Base-by-base conservation (phyloP, 176 grass and related monocot species). In the Triticum urartu region DNA sequence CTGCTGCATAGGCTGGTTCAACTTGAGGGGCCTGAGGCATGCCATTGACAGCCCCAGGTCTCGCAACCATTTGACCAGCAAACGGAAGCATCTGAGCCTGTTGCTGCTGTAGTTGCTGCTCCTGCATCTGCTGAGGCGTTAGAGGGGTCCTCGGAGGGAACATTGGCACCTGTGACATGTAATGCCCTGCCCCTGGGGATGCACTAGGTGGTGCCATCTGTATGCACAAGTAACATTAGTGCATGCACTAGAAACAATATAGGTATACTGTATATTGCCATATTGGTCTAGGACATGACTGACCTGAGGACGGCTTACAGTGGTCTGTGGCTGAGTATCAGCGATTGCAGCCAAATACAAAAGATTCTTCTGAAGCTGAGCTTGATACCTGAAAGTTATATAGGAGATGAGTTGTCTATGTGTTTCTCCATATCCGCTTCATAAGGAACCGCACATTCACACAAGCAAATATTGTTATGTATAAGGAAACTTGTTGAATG, bases 361-460 rank as follows among this genome's bases (percentile, higher is more conserved):
- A 45, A 99, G 90, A 72, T 99, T 99, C 85, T 99, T 99, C 85
- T 99, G 97, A 75, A 99, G 97, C 86, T 93, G 97, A 4, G 97
- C 90, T 93, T 99, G 94, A 85, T 94, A 99, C 87, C 97, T 99
- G 70, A 90, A 83, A 81, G 40, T 92, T 77, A 75, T 18, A 65
- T 80, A 32, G 18, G 30, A 68, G 15, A 63, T 77, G 21, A 84
- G 79, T 63, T 62, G 35, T 40, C 18, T 74, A 66, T 65, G 32
- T 9, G n/a, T 67, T 58, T 75, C 33, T 58, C 61, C 33, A 28
- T 21, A 75, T 47, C 63, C 7, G 39, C 34, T 25, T 75, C 82
- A 75, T 14, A 85, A 52, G 40, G 42, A 73, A 36, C 54, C 7
- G 9, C 45, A 89, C 20, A 89, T 80, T 65, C 33, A 85, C 40